Evolutionary conservation across 495 filamentous ascomycete genomes (phyloP).

Genomic region (Podospora appendiculata): DNA sequence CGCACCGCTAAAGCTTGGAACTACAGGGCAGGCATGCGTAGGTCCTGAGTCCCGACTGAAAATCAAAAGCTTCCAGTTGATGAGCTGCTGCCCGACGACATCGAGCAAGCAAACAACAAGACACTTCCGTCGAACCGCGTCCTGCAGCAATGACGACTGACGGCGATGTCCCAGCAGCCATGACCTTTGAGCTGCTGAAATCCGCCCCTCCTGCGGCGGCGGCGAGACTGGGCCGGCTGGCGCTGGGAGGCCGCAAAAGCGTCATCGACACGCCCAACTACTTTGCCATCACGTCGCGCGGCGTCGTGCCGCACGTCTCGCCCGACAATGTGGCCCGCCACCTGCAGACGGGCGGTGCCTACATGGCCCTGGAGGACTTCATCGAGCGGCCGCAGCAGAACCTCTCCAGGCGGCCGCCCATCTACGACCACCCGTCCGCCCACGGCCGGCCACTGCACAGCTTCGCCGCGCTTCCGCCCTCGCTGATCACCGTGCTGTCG

Average conservation of each 20-base stretch:
- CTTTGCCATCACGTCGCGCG: conserved; percentile 71
- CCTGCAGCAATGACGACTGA: not conserved
- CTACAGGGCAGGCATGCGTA: too few species aligned
- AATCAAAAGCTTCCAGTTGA: too few species aligned
- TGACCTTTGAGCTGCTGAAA: conserved; percentile 37
- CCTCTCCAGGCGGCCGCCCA: conserved; percentile 27
- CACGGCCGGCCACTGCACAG: conserved; percentile 52
- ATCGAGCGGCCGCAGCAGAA: conserved; percentile 59
- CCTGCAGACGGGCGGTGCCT: conserved; percentile 53
- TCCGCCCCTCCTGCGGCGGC: conserved; percentile 13
- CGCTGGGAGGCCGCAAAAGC: conserved; percentile 47
- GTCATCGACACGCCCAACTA: conserved; percentile 72
- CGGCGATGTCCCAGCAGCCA: conserved; percentile 4
- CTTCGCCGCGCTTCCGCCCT: conserved; percentile 56
- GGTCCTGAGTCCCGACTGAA: too few species aligned
- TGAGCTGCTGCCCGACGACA: too few species aligned
- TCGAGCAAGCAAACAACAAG: too few species aligned
- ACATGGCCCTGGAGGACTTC: conserved; percentile 88
- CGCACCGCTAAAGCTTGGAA: too few species aligned
- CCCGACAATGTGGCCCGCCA: conserved; percentile 70
- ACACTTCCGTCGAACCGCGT: not conserved
- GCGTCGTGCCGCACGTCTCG: conserved; percentile 75
- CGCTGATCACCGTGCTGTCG: conserved; percentile 61
- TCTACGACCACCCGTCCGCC: conserved; percentile 29
- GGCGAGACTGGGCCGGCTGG: conserved; percentile 55